Conservation (phyloP, 805 yeast species). For the Spencermartinsiella europaea region DNA sequence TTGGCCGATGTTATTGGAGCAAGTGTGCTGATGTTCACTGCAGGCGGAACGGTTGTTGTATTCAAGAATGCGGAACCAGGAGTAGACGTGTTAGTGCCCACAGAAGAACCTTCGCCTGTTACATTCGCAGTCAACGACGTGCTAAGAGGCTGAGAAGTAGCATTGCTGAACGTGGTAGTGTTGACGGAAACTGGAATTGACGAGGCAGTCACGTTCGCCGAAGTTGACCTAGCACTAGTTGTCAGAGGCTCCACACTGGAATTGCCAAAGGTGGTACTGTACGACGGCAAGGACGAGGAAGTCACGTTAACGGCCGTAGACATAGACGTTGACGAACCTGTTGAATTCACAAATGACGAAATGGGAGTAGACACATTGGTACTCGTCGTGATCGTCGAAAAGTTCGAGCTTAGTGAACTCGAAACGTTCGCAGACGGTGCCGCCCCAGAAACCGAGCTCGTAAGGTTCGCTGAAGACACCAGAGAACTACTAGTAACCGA, state of each 20-base stretch:
- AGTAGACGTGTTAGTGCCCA: background rate
- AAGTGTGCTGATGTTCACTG: background rate
- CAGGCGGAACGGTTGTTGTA: background rate
- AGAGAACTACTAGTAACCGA: background rate
- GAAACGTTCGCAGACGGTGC: too few relatives aligned
- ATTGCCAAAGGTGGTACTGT: background rate
- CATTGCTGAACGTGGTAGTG: background rate
- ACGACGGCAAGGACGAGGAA: background rate
- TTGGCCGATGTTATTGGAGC: background rate
- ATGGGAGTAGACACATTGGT: background rate
- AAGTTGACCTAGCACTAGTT: background rate
- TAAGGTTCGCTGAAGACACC: too few relatives aligned
- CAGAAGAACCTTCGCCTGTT: background rate
- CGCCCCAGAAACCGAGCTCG: too few relatives aligned
- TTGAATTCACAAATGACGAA: background rate
- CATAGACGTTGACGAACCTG: constrained; percentile 1
- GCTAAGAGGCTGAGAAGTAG: background rate
- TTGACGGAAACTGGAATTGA: background rate
- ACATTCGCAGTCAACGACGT: background rate
- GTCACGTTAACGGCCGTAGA: background rate
- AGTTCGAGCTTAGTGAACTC: too few relatives aligned
- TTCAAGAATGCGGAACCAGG: background rate
- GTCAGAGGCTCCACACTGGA: background rate
- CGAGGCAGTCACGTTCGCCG: background rate
- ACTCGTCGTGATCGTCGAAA: background rate